These are phyloP conservation scores for Acmispon strigosus DNA, from an alignment of 306 rosid genomes.

Conservation along the genomic window DNA sequence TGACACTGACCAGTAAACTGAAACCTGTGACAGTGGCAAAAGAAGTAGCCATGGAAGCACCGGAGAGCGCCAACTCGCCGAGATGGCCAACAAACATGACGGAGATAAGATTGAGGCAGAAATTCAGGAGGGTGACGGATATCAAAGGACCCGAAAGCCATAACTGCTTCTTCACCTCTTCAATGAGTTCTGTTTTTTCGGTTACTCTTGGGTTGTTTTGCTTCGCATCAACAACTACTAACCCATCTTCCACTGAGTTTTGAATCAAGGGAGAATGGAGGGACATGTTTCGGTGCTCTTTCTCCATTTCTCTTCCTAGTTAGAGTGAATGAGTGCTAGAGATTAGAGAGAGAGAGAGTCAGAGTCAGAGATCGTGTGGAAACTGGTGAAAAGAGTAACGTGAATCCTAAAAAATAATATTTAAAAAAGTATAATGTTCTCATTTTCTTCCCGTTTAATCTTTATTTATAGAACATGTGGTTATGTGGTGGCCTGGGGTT, in stretches of 20 bases:
- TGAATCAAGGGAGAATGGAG: conserved; percentile 27
- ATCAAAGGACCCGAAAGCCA: conserved; percentile 78
- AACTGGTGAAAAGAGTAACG: no score
- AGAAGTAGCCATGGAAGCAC: conserved; percentile 76
- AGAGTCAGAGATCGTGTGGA: neutral
- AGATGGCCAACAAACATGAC: conserved; percentile 76
- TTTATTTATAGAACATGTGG: no score
- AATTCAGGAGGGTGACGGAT: conserved; percentile 38
- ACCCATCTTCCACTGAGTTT: neutral
- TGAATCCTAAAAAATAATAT: no score
- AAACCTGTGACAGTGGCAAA: conserved; percentile 66
- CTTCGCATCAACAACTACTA: neutral
- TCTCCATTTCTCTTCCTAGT: conserved; percentile 17
- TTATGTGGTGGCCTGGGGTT: no score
- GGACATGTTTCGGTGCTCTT: conserved; percentile 1
- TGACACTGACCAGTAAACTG: conserved; percentile 54
- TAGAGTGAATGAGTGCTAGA: no score
- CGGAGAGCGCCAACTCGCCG: conserved; percentile 56
- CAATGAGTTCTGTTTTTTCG: conserved; percentile 10
- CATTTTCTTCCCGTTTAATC: no score
- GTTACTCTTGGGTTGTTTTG: no score
- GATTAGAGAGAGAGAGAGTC: no score
- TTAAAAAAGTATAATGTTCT: no score
- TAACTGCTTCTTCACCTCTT: conserved; percentile 58
- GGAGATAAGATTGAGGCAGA: conserved; percentile 39